phyloP scores from a whole-genome alignment of 257 asterid species.

The Verbena officinalis region DNA sequence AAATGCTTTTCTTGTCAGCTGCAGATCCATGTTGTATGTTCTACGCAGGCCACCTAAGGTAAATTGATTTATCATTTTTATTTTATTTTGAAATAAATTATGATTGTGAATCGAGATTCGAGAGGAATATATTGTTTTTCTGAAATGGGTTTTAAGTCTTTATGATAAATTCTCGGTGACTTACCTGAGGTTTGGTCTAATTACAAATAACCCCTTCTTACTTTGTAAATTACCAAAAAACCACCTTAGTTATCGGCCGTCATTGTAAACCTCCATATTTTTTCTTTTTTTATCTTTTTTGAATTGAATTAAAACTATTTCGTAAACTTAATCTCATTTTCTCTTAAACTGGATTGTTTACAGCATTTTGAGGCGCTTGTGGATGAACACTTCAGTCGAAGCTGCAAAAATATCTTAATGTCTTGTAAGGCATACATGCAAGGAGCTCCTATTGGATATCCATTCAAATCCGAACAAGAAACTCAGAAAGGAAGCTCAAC shows the following conservation, averaged over 20 bases:
- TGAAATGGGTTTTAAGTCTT: too few relatives aligned
- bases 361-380: conserved; percentile 93
- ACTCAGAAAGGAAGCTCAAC: conserved; percentile 60
- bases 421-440: conserved; percentile 79
- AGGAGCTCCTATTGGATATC: conserved; percentile 75
- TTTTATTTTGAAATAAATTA: background rate
- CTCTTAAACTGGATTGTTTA: conserved; percentile 26
- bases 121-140: too few relatives aligned
- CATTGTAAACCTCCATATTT: too few relatives aligned
- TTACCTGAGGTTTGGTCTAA: too few relatives aligned
- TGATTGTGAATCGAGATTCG: background rate
- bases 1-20: conserved; percentile 85
- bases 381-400: conserved; percentile 66
- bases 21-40: conserved; percentile 82
- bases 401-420: conserved; percentile 52
- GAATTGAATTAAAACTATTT: too few relatives aligned
- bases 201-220: too few relatives aligned
- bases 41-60: conserved; percentile 91
- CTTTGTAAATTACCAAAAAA: too few relatives aligned
- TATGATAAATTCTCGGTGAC: too few relatives aligned
- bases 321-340: background rate
- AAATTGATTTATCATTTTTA: conserved; percentile 13
- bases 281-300: too few relatives aligned
- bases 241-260: too few relatives aligned
- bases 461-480: conserved; percentile 46